These are phyloP conservation scores for Fusarium sambucinum DNA, from an alignment of 2,329 filamentous ascomycete species.

Conservation along the genomic window DNA sequence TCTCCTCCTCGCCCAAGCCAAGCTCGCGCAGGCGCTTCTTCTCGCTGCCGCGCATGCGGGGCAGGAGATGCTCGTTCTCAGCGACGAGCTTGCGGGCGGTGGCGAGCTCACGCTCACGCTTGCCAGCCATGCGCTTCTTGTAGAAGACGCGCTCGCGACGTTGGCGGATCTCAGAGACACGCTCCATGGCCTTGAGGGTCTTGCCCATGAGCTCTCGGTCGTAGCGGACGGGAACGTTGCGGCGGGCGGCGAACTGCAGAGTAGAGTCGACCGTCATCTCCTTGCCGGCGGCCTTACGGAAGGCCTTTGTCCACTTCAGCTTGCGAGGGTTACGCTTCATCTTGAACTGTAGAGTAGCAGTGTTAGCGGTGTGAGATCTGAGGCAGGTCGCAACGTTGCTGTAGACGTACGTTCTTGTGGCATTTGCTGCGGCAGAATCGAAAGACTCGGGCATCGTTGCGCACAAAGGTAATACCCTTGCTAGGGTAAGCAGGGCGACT, in stretches of 20 bases:
- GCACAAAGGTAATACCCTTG: slow-evolving; percentile 67
- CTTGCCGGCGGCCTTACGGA: slow-evolving; percentile 84
- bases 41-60: slow-evolving; percentile 75
- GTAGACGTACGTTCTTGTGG: slow-evolving; percentile 66
- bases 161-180: slow-evolving; percentile 85
- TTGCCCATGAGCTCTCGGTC: slow-evolving; percentile 90
- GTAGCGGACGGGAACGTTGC: slow-evolving; percentile 96
- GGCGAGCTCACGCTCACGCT: slow-evolving; percentile 83
- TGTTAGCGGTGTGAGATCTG: slow-evolving; percentile 22
- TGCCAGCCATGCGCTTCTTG: slow-evolving; percentile 92
- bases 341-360: slow-evolving; percentile 72
- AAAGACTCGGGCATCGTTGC: slow-evolving; percentile 66
- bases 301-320: slow-evolving; percentile 96
- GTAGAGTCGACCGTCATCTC: slow-evolving; percentile 94
- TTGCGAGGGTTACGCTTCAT: slow-evolving; percentile 99
- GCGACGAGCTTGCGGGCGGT: slow-evolving; percentile 88
- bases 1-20: slow-evolving; percentile 62
- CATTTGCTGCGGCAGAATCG: slow-evolving; percentile 72
- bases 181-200: slow-evolving; percentile 92
- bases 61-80: slow-evolving; percentile 92
- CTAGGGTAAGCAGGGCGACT: slow-evolving; percentile 64
- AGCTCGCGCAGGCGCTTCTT: slow-evolving; percentile 69
- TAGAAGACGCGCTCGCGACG: slow-evolving; percentile 92
- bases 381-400: slow-evolving; percentile 1
- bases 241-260: slow-evolving; percentile 89